Evolutionary conservation across 192 early-diverging fungal species (phyloP).

Genomic region (Entrophospora sp.): DNA sequence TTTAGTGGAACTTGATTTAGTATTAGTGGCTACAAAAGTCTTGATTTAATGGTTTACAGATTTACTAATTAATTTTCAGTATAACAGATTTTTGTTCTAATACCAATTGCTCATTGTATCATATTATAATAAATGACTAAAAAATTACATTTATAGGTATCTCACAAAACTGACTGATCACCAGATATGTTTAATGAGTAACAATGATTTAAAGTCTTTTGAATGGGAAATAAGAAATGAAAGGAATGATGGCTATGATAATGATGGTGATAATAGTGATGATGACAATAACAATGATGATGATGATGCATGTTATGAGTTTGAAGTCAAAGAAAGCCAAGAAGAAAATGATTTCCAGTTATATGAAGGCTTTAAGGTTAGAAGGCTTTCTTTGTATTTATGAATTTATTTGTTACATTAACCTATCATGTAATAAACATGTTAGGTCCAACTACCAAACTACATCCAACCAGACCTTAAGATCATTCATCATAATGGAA

Average conservation of each 20-base stretch:
- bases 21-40: too few species aligned
- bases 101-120: too few species aligned
- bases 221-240: not conserved
- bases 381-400: not conserved
- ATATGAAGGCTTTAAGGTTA: not conserved
- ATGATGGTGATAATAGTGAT: too few species aligned
- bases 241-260: not conserved
- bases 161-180: slow-evolving; percentile 18
- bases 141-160: not conserved
- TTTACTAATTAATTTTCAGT: too few species aligned
- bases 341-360: slow-evolving; percentile 6
- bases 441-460: too few species aligned
- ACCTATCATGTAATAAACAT: not conserved
- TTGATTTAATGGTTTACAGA: too few species aligned
- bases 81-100: too few species aligned
- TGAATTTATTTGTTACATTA: not conserved
- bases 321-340: slow-evolving; percentile 14
- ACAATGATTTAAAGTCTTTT: slow-evolving; percentile 10
- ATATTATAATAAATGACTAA: too few species aligned
- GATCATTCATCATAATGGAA: too few species aligned
- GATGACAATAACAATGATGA: slow-evolving; percentile 4
- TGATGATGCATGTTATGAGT: not conserved
- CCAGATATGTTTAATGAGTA: slow-evolving; percentile 16
- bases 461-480: too few species aligned
- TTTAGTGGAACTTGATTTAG: too few species aligned